Percentiles rank a stretch among this genome's conserved stretches.
Evolutionary conservation across 2,329 filamentous ascomycete species (phyloP).

Genomic region (Hymenoscyphus fructigenus): DNA sequence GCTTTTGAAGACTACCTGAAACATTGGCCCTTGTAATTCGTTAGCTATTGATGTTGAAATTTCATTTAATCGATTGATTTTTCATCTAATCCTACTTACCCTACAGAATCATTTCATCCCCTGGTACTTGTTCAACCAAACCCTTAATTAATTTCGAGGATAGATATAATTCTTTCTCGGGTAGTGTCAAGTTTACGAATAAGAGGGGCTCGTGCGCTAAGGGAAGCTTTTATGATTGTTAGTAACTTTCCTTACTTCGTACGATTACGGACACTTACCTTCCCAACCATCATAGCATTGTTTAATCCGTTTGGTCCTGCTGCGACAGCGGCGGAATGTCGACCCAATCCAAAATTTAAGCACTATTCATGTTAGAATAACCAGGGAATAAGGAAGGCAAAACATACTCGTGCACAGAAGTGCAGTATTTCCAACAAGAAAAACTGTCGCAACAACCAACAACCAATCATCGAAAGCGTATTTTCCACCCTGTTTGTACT

Average conservation of each 20-base stretch:
- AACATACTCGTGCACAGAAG: neutral
- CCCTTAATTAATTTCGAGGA: constrained; percentile 3
- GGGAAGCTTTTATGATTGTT: neutral
- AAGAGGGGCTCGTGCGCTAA: neutral
- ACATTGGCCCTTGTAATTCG: neutral
- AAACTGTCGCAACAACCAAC: neutral
- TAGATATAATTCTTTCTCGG: constrained; percentile 12
- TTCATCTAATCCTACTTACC: no score
- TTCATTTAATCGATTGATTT: no score
- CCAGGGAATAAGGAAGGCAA: neutral
- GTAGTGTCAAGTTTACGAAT: neutral
- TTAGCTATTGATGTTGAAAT: neutral
- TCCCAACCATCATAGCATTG: neutral
- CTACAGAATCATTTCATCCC: no score
- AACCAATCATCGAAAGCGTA: neutral
- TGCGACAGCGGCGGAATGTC: neutral
- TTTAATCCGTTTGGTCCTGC: neutral
- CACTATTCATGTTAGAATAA: neutral
- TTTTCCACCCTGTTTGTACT: neutral
- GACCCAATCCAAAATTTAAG: neutral
- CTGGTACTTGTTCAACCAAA: neutral
- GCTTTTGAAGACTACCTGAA: neutral
- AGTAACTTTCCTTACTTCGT: neutral
- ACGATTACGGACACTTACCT: neutral
- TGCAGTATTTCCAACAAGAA: neutral